These are phyloP conservation scores for Phytophthora syringae DNA, from an alignment of 352 stramenopile species.

Conservation along the genomic window DNA sequence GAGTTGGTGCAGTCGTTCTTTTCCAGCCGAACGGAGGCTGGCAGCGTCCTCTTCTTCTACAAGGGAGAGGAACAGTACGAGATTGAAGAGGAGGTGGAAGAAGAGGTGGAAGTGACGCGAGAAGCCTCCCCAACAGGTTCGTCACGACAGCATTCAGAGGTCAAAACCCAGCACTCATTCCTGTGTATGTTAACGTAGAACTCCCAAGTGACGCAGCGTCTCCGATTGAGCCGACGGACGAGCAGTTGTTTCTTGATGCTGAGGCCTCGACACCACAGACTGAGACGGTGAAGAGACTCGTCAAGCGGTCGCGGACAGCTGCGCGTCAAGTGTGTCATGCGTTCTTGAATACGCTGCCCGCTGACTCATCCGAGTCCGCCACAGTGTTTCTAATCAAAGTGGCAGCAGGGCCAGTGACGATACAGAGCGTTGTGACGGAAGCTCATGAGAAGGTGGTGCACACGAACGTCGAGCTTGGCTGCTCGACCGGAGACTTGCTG, in stretches of 20 bases:
- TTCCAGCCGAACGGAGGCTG: conserved; percentile 53
- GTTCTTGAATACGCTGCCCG: conserved; percentile 73
- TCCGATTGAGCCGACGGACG: conserved; percentile 58
- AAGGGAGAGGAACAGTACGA: conserved; percentile 69
- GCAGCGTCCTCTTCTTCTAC: conserved; percentile 83
- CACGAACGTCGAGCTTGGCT: conserved; percentile 85
- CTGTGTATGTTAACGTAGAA: conserved; percentile 10
- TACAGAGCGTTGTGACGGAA: conserved; percentile 41
- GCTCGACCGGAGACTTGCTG: conserved; percentile 86
- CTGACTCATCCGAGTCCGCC: conserved; percentile 61
- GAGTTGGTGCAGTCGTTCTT: conserved; percentile 71
- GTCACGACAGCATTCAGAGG: not conserved
- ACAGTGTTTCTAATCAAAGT: conserved; percentile 88
- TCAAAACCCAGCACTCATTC: too few relatives aligned
- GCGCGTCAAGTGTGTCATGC: conserved; percentile 67
- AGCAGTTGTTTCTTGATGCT: conserved; percentile 74
- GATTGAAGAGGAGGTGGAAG: conserved; percentile 82
- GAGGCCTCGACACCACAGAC: conserved; percentile 31
- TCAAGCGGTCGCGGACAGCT: conserved; percentile 58
- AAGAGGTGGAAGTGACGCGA: conserved; percentile 71
- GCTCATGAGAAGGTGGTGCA: conserved; percentile 59
- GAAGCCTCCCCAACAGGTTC: conserved; percentile 38
- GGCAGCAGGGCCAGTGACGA: conserved; percentile 48
- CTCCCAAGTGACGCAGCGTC: too few relatives aligned
- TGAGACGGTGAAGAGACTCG: conserved; percentile 51